Percentiles rank a stretch among this genome's conserved stretches.
phyloP scores from a whole-genome alignment of 495 filamentous ascomycete species.

The Aspergillus steynii region DNA sequence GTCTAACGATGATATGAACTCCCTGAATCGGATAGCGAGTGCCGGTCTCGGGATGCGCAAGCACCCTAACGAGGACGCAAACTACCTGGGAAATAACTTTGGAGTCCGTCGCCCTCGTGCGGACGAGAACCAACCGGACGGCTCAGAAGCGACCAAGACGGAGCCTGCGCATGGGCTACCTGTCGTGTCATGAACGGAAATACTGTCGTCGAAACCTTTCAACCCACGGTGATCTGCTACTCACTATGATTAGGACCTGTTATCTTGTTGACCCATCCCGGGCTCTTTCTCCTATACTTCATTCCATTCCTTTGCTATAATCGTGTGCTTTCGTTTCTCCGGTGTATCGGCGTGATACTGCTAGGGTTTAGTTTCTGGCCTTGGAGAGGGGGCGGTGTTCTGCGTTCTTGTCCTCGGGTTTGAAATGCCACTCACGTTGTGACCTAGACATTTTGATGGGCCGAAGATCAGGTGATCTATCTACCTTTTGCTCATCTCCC shows the following conservation, averaged over 20 bases:
- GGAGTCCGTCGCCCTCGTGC: constrained; percentile 35
- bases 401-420: constrained; percentile 3
- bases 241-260: constrained; percentile 7
- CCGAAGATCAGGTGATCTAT: not conserved
- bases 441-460: constrained; percentile 12
- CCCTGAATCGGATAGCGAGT: constrained; percentile 47
- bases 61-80: constrained; percentile 37
- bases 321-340: not conserved
- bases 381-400: constrained; percentile 7
- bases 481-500: not conserved
- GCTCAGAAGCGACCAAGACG: constrained; percentile 31
- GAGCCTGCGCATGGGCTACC: constrained; percentile 37
- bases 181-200: constrained; percentile 19
- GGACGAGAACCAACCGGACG: constrained; percentile 34
- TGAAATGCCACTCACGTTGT: constrained; percentile 4
- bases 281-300: no score
- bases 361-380: constrained; percentile 2
- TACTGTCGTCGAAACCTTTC: not conserved
- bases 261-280: not conserved
- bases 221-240: not conserved
- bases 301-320: not conserved
- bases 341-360: constrained; percentile 3
- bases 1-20: constrained; percentile 44
- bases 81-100: constrained; percentile 35
- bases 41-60: constrained; percentile 51